These are phyloP conservation scores for Rosa chinensis DNA, from an alignment of 306 rosid genomes.

Conservation along the genomic window DNA sequence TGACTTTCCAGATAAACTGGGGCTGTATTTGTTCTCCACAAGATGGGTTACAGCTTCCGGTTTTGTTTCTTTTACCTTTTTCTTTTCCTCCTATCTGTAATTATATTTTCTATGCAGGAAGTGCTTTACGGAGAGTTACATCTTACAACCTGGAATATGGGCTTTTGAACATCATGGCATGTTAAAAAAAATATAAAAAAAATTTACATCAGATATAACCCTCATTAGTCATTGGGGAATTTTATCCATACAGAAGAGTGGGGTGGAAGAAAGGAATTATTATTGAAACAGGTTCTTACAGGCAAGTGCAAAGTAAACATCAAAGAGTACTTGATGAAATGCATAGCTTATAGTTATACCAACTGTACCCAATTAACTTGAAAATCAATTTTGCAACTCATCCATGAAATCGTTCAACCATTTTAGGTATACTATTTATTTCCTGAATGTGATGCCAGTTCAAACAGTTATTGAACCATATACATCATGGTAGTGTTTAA, in stretches of 20 bases:
- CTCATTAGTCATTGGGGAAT: not conserved
- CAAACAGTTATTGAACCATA: not conserved
- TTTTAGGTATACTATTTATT: not conserved
- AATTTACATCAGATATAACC: not conserved
- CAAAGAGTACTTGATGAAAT: not conserved
- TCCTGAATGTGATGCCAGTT: conserved; percentile 7
- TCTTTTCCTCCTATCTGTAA: not conserved
- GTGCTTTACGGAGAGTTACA: conserved; percentile 6
- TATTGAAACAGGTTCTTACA: not conserved
- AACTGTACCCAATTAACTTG: not conserved
- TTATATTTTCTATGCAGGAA: not conserved
- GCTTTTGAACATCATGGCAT: conserved; percentile 8
- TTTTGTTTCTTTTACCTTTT: not conserved
- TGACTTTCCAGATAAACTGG: conserved; percentile 20
- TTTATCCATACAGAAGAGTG: not conserved
- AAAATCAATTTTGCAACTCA: not conserved
- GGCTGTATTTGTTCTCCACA: conserved; percentile 19
- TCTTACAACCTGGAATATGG: conserved; percentile 4
- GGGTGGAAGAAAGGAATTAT: conserved; percentile 26
- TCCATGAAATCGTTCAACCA: not conserved
- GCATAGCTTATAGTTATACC: not conserved
- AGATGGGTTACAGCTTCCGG: conserved; percentile 13
- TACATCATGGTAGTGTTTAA: not conserved
- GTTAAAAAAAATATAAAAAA: not conserved
- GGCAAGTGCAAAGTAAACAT: not conserved